These are phyloP conservation scores for Verticillium isaacii DNA, from an alignment of 2,329 filamentous ascomycete genomes.

Conservation along the genomic window DNA sequence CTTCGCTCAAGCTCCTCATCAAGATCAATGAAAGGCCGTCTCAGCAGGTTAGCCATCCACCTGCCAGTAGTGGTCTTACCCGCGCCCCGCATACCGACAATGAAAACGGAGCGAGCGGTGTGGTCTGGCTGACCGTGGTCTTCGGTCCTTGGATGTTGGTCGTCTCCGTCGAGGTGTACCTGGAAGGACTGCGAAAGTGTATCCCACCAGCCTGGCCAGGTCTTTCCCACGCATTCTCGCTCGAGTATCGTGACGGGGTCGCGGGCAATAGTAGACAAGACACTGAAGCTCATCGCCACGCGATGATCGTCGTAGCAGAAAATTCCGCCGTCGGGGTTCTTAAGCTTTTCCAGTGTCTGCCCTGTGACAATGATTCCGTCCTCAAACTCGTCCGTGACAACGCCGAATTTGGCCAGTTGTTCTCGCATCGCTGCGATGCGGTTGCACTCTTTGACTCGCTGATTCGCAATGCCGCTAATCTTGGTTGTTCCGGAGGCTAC, in stretches of 20 bases:
- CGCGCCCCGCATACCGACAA: constrained; percentile 95
- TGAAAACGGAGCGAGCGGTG: constrained; percentile 68
- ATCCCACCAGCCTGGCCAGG: constrained; percentile 99
- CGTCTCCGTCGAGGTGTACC: constrained; percentile 70
- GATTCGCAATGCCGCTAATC: constrained; percentile 94
- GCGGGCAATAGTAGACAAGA: constrained; percentile 70
- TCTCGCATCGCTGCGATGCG: constrained; percentile 93
- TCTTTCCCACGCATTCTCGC: constrained; percentile 92
- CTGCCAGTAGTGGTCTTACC: constrained; percentile 91
- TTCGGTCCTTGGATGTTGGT: constrained; percentile 35
- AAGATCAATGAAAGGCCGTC: constrained; percentile 77
- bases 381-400: constrained; percentile 79
- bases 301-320: constrained; percentile 97
- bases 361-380: constrained; percentile 82
- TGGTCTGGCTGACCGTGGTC: constrained; percentile 26
- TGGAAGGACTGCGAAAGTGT: constrained; percentile 73
- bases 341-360: constrained; percentile 39
- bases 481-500: constrained; percentile 78
- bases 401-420: constrained; percentile 89
- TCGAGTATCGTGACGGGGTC: constrained; percentile 74
- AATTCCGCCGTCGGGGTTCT: constrained; percentile 60
- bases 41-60: constrained; percentile 74
- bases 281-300: constrained; percentile 97
- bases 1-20: constrained; percentile 80
- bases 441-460: constrained; percentile 97